Base-by-base conservation (phyloP, 176 grass and related monocot species). In the Miscanthus lutarioriparius region DNA sequence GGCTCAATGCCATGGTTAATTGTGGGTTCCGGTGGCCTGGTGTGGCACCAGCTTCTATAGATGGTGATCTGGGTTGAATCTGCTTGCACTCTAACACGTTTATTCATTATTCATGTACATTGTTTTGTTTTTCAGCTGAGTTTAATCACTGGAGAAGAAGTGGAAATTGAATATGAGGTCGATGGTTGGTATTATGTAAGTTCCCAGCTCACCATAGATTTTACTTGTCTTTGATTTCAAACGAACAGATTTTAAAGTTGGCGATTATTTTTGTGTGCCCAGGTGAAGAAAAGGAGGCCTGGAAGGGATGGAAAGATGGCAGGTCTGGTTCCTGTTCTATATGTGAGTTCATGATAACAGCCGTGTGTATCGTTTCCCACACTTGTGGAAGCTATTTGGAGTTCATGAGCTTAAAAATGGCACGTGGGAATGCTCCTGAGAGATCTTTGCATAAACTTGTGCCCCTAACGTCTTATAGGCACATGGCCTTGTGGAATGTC, bases 111-210 rank as follows among this genome's bases (percentile, higher is more conserved):
- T 86, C 67, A 70, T 84, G 66, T 81, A 67, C 54, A 79, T 67
- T 79, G 17, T 88, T 91, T 75, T 75, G 17, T 88, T 91, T 75
- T 75, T 68, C 91, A 99, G 93, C 64, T 99, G 88, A 99, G 88
- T 85, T 92, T 99, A 84, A 92, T 70, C 8, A 74, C 97, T 65
- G 97, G 93, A 86, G 97, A 99, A 91, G 91, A 96, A 17, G 97
- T 99, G 75, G 97, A 92, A 48, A 99, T 99, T 67, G 91, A 99
- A 80, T 96, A 99, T 51, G 97, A 99, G 86, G 93, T 99, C 49
- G 97, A 99, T 84, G 97, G 93, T 70, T 99, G 97, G 97, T 99
- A 92, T 83, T 91, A 99, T 73, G 97, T 99, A 94, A 99, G 97
- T 96, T 84, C 10, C 74, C 11, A 2, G 40, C 13, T 47, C 49